phyloP scores from a whole-genome alignment of 1,139 yeast genomes.

The Suhomyces maxii region DNA sequence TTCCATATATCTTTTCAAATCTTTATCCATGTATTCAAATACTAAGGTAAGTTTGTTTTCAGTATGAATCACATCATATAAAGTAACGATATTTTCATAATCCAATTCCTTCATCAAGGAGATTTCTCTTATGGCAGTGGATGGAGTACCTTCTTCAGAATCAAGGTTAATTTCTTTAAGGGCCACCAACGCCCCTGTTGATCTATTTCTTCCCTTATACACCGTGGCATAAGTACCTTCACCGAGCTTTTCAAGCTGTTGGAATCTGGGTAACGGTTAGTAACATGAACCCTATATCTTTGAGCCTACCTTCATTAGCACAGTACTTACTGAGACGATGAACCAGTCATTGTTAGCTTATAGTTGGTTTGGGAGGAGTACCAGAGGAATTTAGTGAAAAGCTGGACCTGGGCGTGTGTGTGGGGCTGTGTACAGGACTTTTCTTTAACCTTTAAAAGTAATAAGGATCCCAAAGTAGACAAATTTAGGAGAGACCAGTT shows the following conservation, averaged over 20 bases:
- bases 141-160: conserved; percentile 97
- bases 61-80: conserved; percentile 94
- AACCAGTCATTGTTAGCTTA: conserved; percentile 23
- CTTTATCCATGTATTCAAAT: conserved; percentile 92
- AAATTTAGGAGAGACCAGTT: no score
- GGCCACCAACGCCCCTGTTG: conserved; percentile 92
- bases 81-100: conserved; percentile 89
- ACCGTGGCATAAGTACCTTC: conserved; percentile 99
- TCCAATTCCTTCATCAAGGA: conserved; percentile 95
- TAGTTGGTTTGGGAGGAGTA: no score
- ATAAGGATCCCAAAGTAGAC: no score
- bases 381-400: not conserved
- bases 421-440: not conserved
- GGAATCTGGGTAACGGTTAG: conserved; percentile 31
- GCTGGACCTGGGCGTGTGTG: not conserved
- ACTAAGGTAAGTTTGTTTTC: conserved; percentile 93
- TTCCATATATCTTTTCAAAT: conserved; percentile 93
- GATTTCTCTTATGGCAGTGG: conserved; percentile 95
- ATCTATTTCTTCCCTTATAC: conserved; percentile 89
- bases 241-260: conserved; percentile 83
- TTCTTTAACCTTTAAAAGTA: not conserved
- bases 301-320: not conserved
- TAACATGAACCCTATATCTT: not conserved
- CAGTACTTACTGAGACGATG: conserved; percentile 30
- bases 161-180: conserved; percentile 91